Conservation (phyloP, 768 basidiomycete species). For the Mycena metata region DNA sequence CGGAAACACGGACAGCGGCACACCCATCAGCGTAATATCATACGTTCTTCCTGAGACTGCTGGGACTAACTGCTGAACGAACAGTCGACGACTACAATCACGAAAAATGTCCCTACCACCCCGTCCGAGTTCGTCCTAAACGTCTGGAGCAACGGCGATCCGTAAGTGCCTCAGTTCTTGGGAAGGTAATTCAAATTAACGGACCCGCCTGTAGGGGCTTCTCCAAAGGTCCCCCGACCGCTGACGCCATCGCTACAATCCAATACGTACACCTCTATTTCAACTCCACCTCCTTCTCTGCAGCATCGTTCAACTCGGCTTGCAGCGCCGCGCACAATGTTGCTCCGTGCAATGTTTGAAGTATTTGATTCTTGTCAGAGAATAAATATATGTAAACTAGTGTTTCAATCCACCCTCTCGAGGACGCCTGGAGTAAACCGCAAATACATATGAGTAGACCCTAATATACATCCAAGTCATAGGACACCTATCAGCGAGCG, state of each 20-base stretch:
- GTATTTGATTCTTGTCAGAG: too few relatives aligned
- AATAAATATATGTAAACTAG: too few relatives aligned
- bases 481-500: too few relatives aligned
- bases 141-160: slow-evolving; percentile 35
- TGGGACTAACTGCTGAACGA: not conserved
- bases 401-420: too few relatives aligned
- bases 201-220: slow-evolving; percentile 4
- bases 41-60: not conserved
- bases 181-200: too few relatives aligned
- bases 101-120: slow-evolving; percentile 32
- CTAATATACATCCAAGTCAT: too few relatives aligned
- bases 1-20: slow-evolving; percentile 23
- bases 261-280: slow-evolving; percentile 37
- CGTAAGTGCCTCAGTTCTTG: not conserved
- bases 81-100: slow-evolving; percentile 25
- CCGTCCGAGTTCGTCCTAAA: slow-evolving; percentile 33
- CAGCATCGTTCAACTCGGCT: slow-evolving; percentile 23
- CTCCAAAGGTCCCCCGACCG: slow-evolving; percentile 35
- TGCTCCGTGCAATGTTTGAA: slow-evolving; percentile 33
- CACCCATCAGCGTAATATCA: slow-evolving; percentile 16
- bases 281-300: slow-evolving; percentile 36
- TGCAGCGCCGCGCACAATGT: slow-evolving; percentile 32
- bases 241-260: slow-evolving; percentile 35
- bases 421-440: too few relatives aligned
- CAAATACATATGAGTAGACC: too few relatives aligned